phyloP scores from a whole-genome alignment of 1,139 yeast species.

The Geotrichum cucujoidarum region DNA sequence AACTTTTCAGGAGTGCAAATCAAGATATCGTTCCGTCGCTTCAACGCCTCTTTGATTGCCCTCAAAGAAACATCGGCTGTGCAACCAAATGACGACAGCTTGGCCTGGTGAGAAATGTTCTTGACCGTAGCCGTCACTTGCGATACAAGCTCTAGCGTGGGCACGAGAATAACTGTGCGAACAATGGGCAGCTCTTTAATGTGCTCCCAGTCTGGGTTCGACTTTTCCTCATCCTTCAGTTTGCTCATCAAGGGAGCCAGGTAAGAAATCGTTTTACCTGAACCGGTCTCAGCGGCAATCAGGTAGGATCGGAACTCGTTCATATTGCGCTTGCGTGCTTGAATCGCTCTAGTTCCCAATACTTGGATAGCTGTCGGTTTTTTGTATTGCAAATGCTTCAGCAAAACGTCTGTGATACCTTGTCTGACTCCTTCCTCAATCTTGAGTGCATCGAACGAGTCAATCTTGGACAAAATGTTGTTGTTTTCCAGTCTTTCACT shows the following conservation, averaged over 20 bases:
- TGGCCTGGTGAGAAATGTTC: slow-evolving; percentile 49
- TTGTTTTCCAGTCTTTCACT: slow-evolving; percentile 34
- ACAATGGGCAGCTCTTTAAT: slow-evolving; percentile 44
- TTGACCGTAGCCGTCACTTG: slow-evolving; percentile 62
- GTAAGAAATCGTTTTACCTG: slow-evolving; percentile 94
- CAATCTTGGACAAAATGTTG: slow-evolving; percentile 47
- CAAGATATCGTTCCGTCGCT: slow-evolving; percentile 62
- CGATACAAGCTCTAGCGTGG: slow-evolving; percentile 82
- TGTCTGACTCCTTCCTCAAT: slow-evolving; percentile 63
- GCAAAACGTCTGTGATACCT: slow-evolving; percentile 57
- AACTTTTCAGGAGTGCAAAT: slow-evolving; percentile 68
- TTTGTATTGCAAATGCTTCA: slow-evolving; percentile 21
- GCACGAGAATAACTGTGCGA: slow-evolving; percentile 69
- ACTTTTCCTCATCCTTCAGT: slow-evolving; percentile 46
- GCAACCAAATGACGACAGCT: slow-evolving; percentile 30
- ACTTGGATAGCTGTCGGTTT: slow-evolving; percentile 63
- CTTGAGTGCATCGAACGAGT: slow-evolving; percentile 58
- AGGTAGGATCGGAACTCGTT: slow-evolving; percentile 58
- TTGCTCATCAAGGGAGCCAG: slow-evolving; percentile 68
- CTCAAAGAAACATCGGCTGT: slow-evolving; percentile 28
- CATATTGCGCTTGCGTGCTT: slow-evolving; percentile 29
- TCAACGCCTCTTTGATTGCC: slow-evolving; percentile 33
- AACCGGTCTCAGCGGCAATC: slow-evolving; percentile 93
- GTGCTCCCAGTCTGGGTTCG: slow-evolving; percentile 25
- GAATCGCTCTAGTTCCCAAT: slow-evolving; percentile 50